Conservation (phyloP, 306 rosid species). For the Quillaja saponaria region DNA sequence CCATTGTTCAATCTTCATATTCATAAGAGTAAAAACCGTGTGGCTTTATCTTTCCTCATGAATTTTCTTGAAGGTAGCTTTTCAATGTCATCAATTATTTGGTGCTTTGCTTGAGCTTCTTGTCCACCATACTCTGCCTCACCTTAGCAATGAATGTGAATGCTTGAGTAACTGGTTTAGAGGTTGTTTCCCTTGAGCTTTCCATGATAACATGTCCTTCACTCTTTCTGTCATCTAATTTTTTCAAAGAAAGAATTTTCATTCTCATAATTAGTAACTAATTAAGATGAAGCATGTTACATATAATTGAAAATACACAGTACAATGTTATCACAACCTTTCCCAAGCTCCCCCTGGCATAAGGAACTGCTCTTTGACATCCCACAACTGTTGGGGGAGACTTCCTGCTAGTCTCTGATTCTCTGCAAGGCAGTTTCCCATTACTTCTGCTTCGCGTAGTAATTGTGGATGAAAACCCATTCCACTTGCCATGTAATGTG, state of each 20-base stretch:
- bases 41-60: conserved; percentile 11
- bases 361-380: conserved; percentile 71
- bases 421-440: conserved; percentile 63
- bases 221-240: conserved; percentile 67
- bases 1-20: no score
- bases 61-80: conserved; percentile 10
- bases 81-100: background rate
- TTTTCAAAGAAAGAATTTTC: background rate
- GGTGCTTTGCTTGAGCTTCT: no score
- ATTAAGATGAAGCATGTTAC: background rate
- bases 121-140: conserved; percentile 22
- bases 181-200: conserved; percentile 64
- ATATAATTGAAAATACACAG: background rate
- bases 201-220: conserved; percentile 59
- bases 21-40: conserved; percentile 28
- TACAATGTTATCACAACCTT: conserved; percentile 57
- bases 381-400: conserved; percentile 60
- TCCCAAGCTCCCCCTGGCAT: conserved; percentile 66
- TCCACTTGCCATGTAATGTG: conserved; percentile 46
- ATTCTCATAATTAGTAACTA: conserved; percentile 1
- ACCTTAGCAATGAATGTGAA: conserved; percentile 73
- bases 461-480: conserved; percentile 40
- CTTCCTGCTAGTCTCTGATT: conserved; percentile 59
- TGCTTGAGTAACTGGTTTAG: conserved; percentile 60
- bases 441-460: conserved; percentile 70